Conservation (phyloP, 345 rosid species). For the Populus tremula region DNA sequence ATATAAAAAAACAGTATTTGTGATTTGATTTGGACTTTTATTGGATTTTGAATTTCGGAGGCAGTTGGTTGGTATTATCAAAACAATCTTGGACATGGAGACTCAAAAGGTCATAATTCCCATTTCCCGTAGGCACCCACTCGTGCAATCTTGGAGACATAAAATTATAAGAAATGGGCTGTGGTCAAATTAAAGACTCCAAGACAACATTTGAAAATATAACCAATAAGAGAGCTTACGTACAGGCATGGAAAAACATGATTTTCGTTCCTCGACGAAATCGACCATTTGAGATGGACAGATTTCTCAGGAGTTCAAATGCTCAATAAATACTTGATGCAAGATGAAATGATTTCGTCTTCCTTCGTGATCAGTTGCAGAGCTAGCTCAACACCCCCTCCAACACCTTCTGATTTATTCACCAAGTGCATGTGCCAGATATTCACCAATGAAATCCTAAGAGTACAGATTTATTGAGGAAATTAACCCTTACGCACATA, state of each 20-base stretch:
- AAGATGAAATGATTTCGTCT: too few relatives aligned
- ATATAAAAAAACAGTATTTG: not conserved
- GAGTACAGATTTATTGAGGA: not conserved
- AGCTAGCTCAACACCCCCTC: not conserved
- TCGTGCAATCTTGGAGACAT: slow-evolving; percentile 37
- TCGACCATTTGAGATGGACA: not conserved
- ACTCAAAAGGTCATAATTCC: slow-evolving; percentile 8
- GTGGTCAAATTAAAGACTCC: slow-evolving; percentile 16
- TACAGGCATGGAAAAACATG: not conserved
- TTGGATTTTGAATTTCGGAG: slow-evolving; percentile 8
- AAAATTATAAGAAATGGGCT: not conserved
- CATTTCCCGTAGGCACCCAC: slow-evolving; percentile 19
- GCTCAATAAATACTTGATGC: too few relatives aligned
- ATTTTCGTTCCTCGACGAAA: not conserved
- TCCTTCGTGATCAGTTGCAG: not conserved
- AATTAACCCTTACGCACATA: not conserved
- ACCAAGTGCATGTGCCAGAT: not conserved
- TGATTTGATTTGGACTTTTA: not conserved
- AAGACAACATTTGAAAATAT: not conserved
- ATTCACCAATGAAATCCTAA: not conserved
- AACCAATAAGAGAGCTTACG: not conserved
- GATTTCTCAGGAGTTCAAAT: not conserved
- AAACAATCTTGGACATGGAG: slow-evolving; percentile 11
- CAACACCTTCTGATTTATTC: not conserved
- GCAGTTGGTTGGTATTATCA: slow-evolving; percentile 9